Base-by-base conservation (phyloP, 768 basidiomycete species). In the Gloeostereum incarnatum region DNA sequence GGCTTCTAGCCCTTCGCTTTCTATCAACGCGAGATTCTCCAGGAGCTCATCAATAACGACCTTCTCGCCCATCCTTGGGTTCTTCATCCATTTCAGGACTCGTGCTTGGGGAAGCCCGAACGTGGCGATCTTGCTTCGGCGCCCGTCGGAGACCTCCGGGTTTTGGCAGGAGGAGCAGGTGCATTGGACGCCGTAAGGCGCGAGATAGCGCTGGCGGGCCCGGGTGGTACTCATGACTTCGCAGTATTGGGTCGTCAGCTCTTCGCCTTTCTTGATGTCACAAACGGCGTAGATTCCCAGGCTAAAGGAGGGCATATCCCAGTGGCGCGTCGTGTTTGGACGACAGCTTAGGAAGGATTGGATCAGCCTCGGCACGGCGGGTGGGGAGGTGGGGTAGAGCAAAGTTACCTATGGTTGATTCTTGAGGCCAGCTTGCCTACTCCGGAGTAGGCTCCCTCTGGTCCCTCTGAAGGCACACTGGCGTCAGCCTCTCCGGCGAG, bases 231-330 rank as follows among this genome's bases (percentile, higher is more conserved):
- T 42, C 5, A 50, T 38, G 6, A 51, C 27, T 8, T 34, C 23
- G 37, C 52, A 52, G 35, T 65, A 65, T 5, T 48, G 39, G 10
- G 55, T 43, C 14, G 52, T 52, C 16, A 62, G 50, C 39, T 64
- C 55, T 27, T 60, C 57, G 2, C 57, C 56, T 3, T 43, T 40
- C 14, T 49, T 52, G 42, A 65, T 57, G 30, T 53, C 39, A 0
- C 51, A 46, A 6, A 39, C 31, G 2, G 61, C 61, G 8, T 42
- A 37, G 23, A 60, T 45, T 23, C 50, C 49, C 20, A 57, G 47
- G 5, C 56, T 47, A 36, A 65, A 65, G 3, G 62, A 53, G 2
- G 42, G 25, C 3, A 54, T 24, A 30, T 59, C 54, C 36, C 62
- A 61, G 17, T 46, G 9, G 16, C 43, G n/a, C 2, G 11, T 8